Base-by-base conservation (phyloP, 176 grass and related monocot genomes). In the Panicum miliaceum region DNA sequence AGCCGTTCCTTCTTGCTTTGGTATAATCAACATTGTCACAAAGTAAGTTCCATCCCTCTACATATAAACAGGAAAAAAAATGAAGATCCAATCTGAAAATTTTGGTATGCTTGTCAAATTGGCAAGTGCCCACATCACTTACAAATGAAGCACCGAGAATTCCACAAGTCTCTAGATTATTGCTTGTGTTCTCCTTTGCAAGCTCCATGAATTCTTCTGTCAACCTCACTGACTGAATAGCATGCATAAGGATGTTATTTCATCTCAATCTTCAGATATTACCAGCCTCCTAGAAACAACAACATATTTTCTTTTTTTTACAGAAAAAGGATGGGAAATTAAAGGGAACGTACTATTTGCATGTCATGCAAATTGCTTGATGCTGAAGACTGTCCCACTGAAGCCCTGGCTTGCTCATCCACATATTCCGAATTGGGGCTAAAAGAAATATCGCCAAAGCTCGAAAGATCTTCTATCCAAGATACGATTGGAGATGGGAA, bases 191-290 rank as follows among this genome's bases (percentile, higher is more conserved):
- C 60, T 96, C 96, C 89, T 96, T 96, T 37, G 96, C 91, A 83
- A 99, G 96, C 73, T 96, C 91, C 81, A 99, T 90, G 83, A 99
- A 99, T 85, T 99, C 96, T 34, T 94, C 96, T 36, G 89, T 96
- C 92, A 99, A 88, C 87, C 90, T 90, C 37, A 48, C 75, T 10
- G 96, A 99, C 96, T 96, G 90, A 62, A 92, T 35, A 68, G 69
- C 22, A 88, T 75, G 22, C 35, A 87, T 3, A 89, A 63, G 64
- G 16, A 5, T 43, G 71, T 67, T 41, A 76, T 25, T 67, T 76
- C 56, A 66, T 48, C 25, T 78, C 38, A 78, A 83, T 38, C 36
- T 54, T 75, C 64, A 88, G 16, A 27, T 64, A 0, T 58, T 22
- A 47, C 12, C 26, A 71, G 62, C 15, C 12, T 46, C 35, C 81